These are phyloP conservation scores for Nepenthes mirabilis DNA, from an alignment of 148 eudicot genomes.

Conservation along the genomic window DNA sequence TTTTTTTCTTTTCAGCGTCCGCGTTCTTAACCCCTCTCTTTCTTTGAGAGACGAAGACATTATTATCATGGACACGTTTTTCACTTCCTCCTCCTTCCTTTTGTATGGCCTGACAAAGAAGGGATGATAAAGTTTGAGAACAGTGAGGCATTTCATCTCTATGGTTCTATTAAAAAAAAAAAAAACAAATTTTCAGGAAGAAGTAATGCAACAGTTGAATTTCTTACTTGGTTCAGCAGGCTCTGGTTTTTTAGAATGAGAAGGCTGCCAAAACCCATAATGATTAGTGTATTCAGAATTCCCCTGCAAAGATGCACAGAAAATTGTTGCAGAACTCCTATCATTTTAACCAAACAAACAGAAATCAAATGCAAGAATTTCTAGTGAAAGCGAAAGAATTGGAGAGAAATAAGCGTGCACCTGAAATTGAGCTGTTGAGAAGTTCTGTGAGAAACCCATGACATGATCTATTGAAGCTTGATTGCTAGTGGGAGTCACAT, in stretches of 20 bases:
- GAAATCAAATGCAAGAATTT: not conserved
- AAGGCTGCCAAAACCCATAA: constrained; percentile 32
- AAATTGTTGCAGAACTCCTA: too few relatives aligned
- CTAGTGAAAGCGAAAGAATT: not conserved
- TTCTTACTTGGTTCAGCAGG: constrained; percentile 23
- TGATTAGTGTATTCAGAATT: constrained; percentile 15
- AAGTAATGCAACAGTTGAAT: not conserved
- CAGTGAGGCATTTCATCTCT: not conserved
- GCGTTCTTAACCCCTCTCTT: constrained; percentile 17
- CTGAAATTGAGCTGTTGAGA: constrained; percentile 7
- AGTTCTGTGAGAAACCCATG: not conserved
- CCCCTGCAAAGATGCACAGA: constrained; percentile 15
- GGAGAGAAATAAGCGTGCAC: not conserved
- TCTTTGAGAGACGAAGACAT: constrained; percentile 10
- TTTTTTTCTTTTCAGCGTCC: constrained; percentile 9
- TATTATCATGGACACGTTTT: not conserved
- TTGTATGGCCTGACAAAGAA: not conserved
- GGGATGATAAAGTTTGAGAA: not conserved
- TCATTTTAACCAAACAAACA: too few relatives aligned
- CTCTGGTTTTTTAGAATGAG: constrained; percentile 19
- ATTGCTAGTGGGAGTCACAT: not conserved
- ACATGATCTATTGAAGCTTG: constrained; percentile 3
- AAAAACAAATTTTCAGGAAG: not conserved
- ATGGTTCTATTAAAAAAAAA: not conserved
- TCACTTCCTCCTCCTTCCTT: not conserved